Evolutionary conservation across 2,329 filamentous ascomycete genomes (phyloP).

Genomic region (Penicillium sp.): DNA sequence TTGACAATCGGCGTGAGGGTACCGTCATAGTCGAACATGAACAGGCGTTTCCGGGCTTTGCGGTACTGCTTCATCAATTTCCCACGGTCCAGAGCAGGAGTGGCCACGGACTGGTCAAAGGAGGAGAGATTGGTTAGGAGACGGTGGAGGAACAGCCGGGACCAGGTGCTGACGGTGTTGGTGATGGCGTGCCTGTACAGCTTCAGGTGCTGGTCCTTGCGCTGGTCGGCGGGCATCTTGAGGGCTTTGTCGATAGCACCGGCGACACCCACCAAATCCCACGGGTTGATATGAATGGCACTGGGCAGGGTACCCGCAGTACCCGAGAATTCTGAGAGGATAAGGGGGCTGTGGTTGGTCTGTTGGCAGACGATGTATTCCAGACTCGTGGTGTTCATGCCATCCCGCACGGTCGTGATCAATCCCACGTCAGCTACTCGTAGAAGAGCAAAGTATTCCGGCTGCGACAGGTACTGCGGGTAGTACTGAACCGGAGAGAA

Average conservation of each 20-base stretch:
- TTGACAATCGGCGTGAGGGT: constrained; percentile 94
- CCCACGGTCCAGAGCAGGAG: constrained; percentile 77
- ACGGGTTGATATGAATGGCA: constrained; percentile 95
- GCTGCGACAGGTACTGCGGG: constrained; percentile 84
- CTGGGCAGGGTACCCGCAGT: constrained; percentile 82
- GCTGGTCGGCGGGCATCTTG: constrained; percentile 69
- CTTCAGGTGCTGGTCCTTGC: constrained; percentile 68
- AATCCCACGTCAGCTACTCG: constrained; percentile 87
- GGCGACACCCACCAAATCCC: constrained; percentile 84
- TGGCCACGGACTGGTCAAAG: constrained; percentile 72
- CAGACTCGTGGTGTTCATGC: constrained; percentile 96
- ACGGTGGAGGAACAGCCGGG: constrained; percentile 73
- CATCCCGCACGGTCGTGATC: constrained; percentile 93
- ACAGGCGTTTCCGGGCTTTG: constrained; percentile 74
- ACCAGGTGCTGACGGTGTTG: constrained; percentile 87
- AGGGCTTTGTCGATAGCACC: constrained; percentile 80
- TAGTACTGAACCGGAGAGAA: constrained; percentile 94
- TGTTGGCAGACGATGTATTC: constrained; percentile 94
- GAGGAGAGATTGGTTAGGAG: constrained; percentile 79
- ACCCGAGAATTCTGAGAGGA: constrained; percentile 94
- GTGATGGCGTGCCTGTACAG: constrained; percentile 83
- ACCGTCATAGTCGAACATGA: constrained; percentile 99
- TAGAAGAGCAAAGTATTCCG: constrained; percentile 94
- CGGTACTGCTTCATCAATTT: constrained; percentile 74
- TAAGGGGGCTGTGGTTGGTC: constrained; percentile 81